Conservation (phyloP, 78 protist species). For the Monosiga brevicollis region DNA sequence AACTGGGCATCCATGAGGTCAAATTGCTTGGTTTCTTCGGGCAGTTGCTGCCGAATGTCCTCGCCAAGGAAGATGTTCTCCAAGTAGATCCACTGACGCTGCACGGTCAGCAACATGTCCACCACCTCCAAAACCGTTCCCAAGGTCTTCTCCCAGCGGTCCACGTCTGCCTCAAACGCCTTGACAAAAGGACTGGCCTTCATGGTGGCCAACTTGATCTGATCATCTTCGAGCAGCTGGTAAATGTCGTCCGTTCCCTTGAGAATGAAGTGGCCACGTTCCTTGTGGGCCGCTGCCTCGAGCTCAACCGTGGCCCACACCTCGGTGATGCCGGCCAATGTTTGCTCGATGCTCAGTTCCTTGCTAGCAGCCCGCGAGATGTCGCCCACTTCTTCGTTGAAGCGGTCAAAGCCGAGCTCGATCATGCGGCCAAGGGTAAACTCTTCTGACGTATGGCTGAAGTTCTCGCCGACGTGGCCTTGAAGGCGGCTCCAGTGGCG, state of each 20-base stretch:
- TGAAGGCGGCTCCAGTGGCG: conserved; percentile 67
- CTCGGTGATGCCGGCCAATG: conserved; percentile 10
- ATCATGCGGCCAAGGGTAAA: conserved; percentile 56
- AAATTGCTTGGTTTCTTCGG: conserved; percentile 51
- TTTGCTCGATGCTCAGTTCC: conserved; percentile 51
- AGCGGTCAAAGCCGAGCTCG: conserved; percentile 49
- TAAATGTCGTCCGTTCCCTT: conserved; percentile 28
- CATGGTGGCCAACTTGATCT: conserved; percentile 39
- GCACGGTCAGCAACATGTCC: conserved; percentile 52
- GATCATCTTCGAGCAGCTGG: conserved; percentile 52
- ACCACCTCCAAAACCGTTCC: conserved; percentile 49
- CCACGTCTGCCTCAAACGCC: conserved; percentile 51
- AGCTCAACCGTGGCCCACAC: conserved; percentile 24
- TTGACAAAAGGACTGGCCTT: conserved; percentile 50
- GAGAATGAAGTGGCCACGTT: conserved; percentile 16
- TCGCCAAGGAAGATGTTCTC: conserved; percentile 76
- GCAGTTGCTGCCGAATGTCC: conserved; percentile 74
- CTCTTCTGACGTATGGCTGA: conserved; percentile 35
- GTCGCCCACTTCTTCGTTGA: conserved; percentile 28
- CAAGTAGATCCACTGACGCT: conserved; percentile 68
- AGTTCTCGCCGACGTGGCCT: conserved; percentile 30
- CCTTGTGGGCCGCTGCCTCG: neutral
- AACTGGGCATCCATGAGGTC: conserved; percentile 40
- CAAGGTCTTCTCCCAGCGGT: conserved; percentile 64
- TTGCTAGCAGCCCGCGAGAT: conserved; percentile 48